These are phyloP conservation scores for Pugionium cornutum DNA, from an alignment of 345 rosid genomes.

Conservation along the genomic window DNA sequence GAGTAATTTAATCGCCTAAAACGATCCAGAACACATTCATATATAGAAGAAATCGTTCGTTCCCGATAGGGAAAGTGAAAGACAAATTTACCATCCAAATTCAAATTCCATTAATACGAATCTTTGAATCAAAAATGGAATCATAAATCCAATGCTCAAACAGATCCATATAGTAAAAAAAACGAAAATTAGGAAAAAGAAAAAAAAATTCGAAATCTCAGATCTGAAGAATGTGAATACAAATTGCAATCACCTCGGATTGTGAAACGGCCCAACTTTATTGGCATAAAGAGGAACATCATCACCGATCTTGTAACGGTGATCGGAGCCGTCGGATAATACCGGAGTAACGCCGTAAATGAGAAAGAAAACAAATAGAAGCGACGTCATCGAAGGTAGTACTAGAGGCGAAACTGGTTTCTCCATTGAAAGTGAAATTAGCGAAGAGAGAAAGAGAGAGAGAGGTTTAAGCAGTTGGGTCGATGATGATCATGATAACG, in stretches of 20 bases:
- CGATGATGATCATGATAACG: slow-evolving; percentile 1
- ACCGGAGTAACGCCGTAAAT: slow-evolving; percentile 22
- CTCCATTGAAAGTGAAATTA: slow-evolving; percentile 24
- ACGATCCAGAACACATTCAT: neutral
- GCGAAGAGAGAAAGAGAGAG: neutral
- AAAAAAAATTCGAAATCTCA: neutral
- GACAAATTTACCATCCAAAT: neutral
- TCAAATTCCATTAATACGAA: neutral
- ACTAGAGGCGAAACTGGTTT: neutral
- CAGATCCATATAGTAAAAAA: neutral
- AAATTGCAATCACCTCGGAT: slow-evolving; percentile 48
- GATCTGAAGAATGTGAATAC: slow-evolving; percentile 26
- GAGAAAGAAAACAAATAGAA: slow-evolving; percentile 11
- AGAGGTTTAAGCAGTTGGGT: slow-evolving; percentile 30
- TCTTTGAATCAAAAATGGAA: neutral
- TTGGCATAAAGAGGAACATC: slow-evolving; percentile 62
- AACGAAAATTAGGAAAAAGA: no score
- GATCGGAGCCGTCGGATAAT: slow-evolving; percentile 56
- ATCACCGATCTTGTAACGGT: slow-evolving; percentile 57
- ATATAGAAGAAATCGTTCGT: neutral
- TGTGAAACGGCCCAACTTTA: slow-evolving; percentile 71
- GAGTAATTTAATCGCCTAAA: neutral
- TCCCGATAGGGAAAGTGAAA: neutral
- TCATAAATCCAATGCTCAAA: neutral
- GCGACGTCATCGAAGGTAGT: neutral